Conservation (phyloP, 2,329 filamentous ascomycete species). For the Verticillium longisporum region DNA sequence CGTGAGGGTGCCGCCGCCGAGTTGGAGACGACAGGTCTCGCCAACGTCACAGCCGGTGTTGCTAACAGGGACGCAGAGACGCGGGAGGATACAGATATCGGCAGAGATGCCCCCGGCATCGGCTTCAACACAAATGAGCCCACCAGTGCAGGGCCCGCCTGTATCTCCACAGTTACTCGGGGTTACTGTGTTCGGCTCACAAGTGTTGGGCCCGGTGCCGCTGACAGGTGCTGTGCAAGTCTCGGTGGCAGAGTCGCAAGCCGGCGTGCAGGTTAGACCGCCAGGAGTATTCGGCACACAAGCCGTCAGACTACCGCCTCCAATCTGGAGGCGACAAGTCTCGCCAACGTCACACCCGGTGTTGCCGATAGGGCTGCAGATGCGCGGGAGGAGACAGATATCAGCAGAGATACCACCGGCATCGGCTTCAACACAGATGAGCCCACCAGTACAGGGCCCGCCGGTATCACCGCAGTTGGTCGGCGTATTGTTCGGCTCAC, state of each 20-base stretch:
- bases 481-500: neutral
- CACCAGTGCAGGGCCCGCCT: neutral
- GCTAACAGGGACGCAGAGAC: no score
- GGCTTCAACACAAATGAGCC: neutral
- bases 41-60: no score
- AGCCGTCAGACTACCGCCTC: neutral
- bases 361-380: neutral
- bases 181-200: neutral
- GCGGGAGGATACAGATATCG: no score
- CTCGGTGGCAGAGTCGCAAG: neutral
- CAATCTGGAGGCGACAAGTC: neutral
- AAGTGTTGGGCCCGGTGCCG: neutral
- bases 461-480: neutral
- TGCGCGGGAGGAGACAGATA: no score
- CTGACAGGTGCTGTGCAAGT: neutral
- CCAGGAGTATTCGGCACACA: neutral
- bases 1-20: no score
- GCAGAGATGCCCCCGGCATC: neutral
- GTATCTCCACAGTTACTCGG: neutral
- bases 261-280: neutral
- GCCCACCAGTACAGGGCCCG: no score
- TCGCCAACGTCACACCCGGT: neutral
- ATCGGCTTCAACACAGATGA: neutral
- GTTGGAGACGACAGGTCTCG: no score
- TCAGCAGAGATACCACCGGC: neutral